phyloP scores from a whole-genome alignment of 2,329 filamentous ascomycete genomes.

The Arthrobotrys sinensis region DNA sequence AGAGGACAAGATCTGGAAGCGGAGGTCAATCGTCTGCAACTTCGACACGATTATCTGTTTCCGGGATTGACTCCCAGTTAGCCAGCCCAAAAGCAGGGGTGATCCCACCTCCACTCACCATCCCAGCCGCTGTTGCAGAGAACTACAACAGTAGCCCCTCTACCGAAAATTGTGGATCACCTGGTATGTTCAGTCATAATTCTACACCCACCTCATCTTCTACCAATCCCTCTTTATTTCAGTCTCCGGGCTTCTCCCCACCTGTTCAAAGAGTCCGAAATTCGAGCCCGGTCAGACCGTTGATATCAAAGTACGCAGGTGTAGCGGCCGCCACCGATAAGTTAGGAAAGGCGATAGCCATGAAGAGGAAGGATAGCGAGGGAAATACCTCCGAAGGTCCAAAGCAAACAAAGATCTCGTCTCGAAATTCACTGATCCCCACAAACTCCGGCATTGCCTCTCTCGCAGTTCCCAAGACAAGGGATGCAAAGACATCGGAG shows the following conservation, averaged over 20 bases:
- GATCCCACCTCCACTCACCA: conserved; percentile 59
- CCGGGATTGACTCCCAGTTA: conserved; percentile 49
- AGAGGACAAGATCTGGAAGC: conserved; percentile 54
- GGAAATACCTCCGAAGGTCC: conserved; percentile 25
- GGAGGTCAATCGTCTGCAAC: conserved; percentile 50
- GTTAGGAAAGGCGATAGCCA: conserved; percentile 53
- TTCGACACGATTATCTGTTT: conserved; percentile 39
- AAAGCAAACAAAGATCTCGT: conserved; percentile 43
- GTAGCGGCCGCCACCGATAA: conserved; percentile 57
- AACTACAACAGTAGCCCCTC: conserved; percentile 60
- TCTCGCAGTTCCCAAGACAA: conserved; percentile 34
- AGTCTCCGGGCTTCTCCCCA: conserved; percentile 59
- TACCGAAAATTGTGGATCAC: conserved; percentile 61
- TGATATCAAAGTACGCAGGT: conserved; percentile 60
- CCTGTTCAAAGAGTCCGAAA: conserved; percentile 53
- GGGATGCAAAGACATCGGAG: conserved; percentile 27
- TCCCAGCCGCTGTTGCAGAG: conserved; percentile 58
- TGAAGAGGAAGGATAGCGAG: conserved; percentile 54
- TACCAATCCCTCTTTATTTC: conserved; percentile 57
- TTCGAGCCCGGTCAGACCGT: conserved; percentile 59
- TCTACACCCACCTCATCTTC: conserved; percentile 61
- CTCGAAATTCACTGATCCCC: conserved; percentile 43
- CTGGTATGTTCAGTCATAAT: conserved; percentile 61
- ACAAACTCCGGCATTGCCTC: conserved; percentile 34
- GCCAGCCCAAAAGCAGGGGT: conserved; percentile 31